Evolutionary conservation across 768 basidiomycete species (phyloP).

Genomic region (Galerina marginata): DNA sequence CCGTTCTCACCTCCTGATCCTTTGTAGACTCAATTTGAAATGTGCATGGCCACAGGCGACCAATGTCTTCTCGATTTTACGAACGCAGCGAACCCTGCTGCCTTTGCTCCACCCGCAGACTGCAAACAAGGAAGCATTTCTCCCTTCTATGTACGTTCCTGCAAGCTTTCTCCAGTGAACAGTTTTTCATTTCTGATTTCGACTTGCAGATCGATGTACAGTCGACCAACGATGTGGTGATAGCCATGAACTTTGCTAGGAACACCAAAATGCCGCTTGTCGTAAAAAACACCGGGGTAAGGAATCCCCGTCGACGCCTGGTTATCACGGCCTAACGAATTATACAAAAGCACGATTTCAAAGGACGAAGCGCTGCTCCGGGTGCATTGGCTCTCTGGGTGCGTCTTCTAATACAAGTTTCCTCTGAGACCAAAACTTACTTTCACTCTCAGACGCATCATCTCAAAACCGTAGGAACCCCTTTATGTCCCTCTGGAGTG

Average conservation of each 20-base stretch:
- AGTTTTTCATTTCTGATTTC: not conserved
- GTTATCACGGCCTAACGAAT: not conserved
- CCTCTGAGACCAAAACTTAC: not conserved
- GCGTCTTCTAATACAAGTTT: conserved; percentile 11
- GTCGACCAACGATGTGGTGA: conserved; percentile 23
- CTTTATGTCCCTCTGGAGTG: not conserved
- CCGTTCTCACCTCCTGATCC: not conserved
- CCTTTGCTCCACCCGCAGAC: conserved; percentile 12
- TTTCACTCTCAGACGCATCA: not conserved
- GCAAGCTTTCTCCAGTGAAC: not conserved
- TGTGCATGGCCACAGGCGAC: conserved; percentile 24
- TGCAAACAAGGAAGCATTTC: conserved; percentile 27
- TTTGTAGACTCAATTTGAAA: conserved; percentile 24
- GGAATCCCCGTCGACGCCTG: conserved; percentile 10
- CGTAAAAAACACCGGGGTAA: conserved; percentile 55
- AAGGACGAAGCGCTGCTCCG: conserved; percentile 51
- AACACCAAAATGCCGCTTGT: conserved; percentile 43
- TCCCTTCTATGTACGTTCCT: conserved; percentile 20
- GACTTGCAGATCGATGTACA: conserved; percentile 27
- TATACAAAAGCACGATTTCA: conserved; percentile 48
- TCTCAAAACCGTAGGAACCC: not conserved
- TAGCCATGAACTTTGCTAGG: conserved; percentile 25
- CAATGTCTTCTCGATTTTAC: conserved; percentile 25
- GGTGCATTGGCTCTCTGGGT: conserved; percentile 53
- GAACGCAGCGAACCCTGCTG: conserved; percentile 18